Percentiles rank a stretch among this genome's conserved stretches.
phyloP scores from a whole-genome alignment of 768 basidiomycete species.

The Amanita thiersii region DNA sequence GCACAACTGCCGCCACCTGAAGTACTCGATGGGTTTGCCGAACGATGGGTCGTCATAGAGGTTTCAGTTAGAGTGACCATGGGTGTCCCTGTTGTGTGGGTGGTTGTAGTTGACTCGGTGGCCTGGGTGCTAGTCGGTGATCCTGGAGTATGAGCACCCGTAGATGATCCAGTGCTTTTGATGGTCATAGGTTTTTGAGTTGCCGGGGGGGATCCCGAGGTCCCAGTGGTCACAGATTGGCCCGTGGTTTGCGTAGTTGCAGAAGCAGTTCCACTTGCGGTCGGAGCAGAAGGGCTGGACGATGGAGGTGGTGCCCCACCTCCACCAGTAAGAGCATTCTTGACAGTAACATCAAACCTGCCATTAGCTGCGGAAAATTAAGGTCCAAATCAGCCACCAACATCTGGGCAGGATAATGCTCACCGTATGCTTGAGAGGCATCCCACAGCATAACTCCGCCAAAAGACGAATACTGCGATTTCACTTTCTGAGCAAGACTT shows the following conservation, averaged over 20 bases:
- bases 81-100: too few relatives aligned
- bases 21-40: conserved; percentile 21
- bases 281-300: conserved; percentile 50
- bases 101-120: too few relatives aligned
- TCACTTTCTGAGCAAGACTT: conserved; percentile 39
- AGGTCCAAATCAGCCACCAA: too few relatives aligned
- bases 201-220: too few relatives aligned
- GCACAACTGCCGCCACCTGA: conserved; percentile 33
- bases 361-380: conserved; percentile 37
- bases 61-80: too few relatives aligned
- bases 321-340: conserved; percentile 49
- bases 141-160: too few relatives aligned
- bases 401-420: conserved; percentile 7
- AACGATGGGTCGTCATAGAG: conserved; percentile 12
- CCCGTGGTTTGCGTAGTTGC: conserved; percentile 39
- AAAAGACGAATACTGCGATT: conserved; percentile 52
- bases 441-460: conserved; percentile 58
- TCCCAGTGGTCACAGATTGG: too few relatives aligned
- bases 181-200: too few relatives aligned
- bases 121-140: too few relatives aligned
- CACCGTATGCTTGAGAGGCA: conserved; percentile 38
- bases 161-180: too few relatives aligned
- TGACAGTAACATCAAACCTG: conserved; percentile 52
- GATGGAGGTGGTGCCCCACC: conserved; percentile 61
- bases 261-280: conserved; percentile 38